Base-by-base conservation (phyloP, 371 early-diverging fungal genomes). In the Smittium culicis region DNA sequence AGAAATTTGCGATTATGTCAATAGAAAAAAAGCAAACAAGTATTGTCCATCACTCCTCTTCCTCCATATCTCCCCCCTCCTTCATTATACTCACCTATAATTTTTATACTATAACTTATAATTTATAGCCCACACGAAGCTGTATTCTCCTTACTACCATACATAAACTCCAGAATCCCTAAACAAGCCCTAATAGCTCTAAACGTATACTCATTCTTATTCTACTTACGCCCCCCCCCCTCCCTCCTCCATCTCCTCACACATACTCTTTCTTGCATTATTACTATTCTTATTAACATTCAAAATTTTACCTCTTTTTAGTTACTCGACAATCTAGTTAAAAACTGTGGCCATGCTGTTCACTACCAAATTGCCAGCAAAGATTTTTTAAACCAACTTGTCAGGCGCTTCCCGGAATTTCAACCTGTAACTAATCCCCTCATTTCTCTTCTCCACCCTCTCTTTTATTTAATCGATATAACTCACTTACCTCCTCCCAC, bases 331-430 rank as follows among this genome's bases (percentile, higher is more conserved):
- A 86, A 86, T 67, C 90, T 93, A 69, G 91, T 94, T 66, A 94
- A 95, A 77, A 96, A 96, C 74, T 95, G 96, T 76, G 96, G 96
- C 0, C 91, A 93, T 74, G 86, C 98, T 0, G 93, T 97, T 70
- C 96, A 97, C 69, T 80, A 92, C 68, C 93, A 94, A 71, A 85
- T 97, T 56, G 87, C 88, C 27, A 86, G 89, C 34, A 93, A 93
- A 71, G 98, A 96, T 68, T 96, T 97, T 72, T 77, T 97, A 65
- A 95, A 94, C 75, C 91, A 90, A 65, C 83, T 97, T 34, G 92
- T 94, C 29, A 80, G 87, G 35, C 81, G 86, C 68, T 96, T 96
- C 69, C 96, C 98, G 2, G 92, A 91, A 66, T 77, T 71, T 70
- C 77, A 76, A 64, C 77, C 77, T 5, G 67, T 67, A 67, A 45